Conservation (phyloP, 306 rosid species). For the Quercus rubra region DNA sequence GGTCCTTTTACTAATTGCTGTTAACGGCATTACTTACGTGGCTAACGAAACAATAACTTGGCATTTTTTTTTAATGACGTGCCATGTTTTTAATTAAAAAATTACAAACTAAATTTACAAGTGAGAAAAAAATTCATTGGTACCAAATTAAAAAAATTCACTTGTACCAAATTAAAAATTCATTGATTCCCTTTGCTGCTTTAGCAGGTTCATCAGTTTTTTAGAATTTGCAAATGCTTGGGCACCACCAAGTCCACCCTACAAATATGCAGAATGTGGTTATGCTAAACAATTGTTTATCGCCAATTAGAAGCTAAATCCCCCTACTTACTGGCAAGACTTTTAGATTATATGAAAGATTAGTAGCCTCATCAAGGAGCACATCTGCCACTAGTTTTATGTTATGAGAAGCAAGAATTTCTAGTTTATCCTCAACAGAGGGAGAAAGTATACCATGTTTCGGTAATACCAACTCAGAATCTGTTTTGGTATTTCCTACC, state of each 20-base stretch:
- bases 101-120: no score
- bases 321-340: constrained; percentile 70
- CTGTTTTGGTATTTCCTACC: no score
- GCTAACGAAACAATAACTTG: no score
- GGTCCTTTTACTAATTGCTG: no score
- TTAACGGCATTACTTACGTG: no score
- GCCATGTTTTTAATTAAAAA: no score
- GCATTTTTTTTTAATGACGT: no score
- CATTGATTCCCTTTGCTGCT: constrained; percentile 55
- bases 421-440: constrained; percentile 24
- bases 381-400: constrained; percentile 81
- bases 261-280: constrained; percentile 22
- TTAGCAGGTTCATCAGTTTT: constrained; percentile 61
- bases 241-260: constrained; percentile 98
- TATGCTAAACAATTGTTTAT: constrained; percentile 1
- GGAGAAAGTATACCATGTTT: no score
- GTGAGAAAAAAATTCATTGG: no score
- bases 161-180: no score
- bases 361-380: constrained; percentile 70
- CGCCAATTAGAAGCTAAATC: not conserved
- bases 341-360: constrained; percentile 66
- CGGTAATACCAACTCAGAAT: no score
- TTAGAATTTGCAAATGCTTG: constrained; percentile 77
- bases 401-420: constrained; percentile 64
- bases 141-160: no score